Base-by-base conservation (phyloP, 371 early-diverging fungal genomes). In the Funneliformis caledonium region DNA sequence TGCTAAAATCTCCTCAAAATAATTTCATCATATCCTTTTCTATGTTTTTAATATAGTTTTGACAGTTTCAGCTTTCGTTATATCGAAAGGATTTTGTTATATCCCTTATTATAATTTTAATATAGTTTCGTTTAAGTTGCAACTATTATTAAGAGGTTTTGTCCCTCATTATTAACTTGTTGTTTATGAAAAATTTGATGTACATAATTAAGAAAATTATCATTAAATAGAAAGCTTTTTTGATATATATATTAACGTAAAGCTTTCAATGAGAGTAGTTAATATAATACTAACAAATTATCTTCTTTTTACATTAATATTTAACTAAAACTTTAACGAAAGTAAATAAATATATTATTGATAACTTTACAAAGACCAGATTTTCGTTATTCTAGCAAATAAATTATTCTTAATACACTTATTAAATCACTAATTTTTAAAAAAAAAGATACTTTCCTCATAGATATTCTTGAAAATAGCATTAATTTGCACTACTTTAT, bases 11-110 rank as follows among this genome's bases (percentile, higher is more conserved):
- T n/a, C n/a, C n/a, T n/a, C n/a, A n/a, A n/a, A n/a, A n/a, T 52
- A 99, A 86, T 83, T 99, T 99, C 94, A 52, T 98, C 96, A 82
- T 88, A 90, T 85, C 99, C 98, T 84, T 43, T 37, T 26, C n/a
- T 22, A 0, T 33, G 43, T 45, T 50, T 47, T 31, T 26, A 42
- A 75, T n/a, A n/a, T n/a, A n/a, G n/a, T n/a, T n/a, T n/a, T n/a
- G n/a, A n/a, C n/a, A n/a, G n/a, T n/a, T n/a, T n/a, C n/a, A n/a
- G n/a, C n/a, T n/a, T n/a, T n/a, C n/a, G n/a, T n/a, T n/a, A n/a
- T n/a, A n/a, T n/a, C n/a, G n/a, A n/a, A n/a, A n/a, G n/a, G n/a
- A n/a, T n/a, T n/a, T n/a, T n/a, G n/a, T n/a, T n/a, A n/a, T n/a
- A n/a, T n/a, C n/a, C n/a, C n/a, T n/a, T n/a, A n/a, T n/a, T n/a